Conservation (phyloP, 2,329 filamentous ascomycete genomes). For the Pseudovirgaria hyperparasitica region DNA sequence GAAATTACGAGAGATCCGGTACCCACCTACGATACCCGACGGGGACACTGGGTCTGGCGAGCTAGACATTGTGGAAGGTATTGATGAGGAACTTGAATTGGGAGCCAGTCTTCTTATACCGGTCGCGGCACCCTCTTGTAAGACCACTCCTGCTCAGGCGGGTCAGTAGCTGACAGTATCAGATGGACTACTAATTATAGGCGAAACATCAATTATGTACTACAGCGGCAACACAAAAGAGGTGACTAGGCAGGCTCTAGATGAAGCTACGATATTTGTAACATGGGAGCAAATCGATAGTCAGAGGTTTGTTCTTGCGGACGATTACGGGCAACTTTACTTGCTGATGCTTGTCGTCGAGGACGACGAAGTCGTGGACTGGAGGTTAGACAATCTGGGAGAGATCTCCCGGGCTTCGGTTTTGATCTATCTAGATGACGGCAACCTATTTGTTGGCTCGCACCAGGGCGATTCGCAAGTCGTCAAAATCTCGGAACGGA, state of each 20-base stretch:
- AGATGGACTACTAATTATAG: constrained; percentile 33
- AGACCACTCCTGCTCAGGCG: constrained; percentile 33
- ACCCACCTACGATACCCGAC: constrained; percentile 32
- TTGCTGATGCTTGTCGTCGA: constrained; percentile 66
- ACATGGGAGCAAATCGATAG: constrained; percentile 79
- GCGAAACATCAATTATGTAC: constrained; percentile 65
- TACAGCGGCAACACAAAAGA: constrained; percentile 65
- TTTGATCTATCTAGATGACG: constrained; percentile 63
- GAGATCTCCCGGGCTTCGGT: constrained; percentile 62
- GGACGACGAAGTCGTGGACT: constrained; percentile 53
- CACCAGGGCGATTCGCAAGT: constrained; percentile 89
- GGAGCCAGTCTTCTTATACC: constrained; percentile 51
- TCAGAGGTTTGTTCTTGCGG: constrained; percentile 73
- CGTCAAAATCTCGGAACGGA: constrained; percentile 48
- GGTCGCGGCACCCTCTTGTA: constrained; percentile 42
- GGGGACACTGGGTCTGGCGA: constrained; percentile 38
- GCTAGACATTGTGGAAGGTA: constrained; percentile 38
- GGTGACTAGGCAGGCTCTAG: constrained; percentile 50
- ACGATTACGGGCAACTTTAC: constrained; percentile 80
- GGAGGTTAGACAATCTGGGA: constrained; percentile 57
- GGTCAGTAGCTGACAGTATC: constrained; percentile 44
- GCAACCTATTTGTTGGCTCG: constrained; percentile 74
- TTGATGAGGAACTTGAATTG: constrained; percentile 42
- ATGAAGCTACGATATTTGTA: constrained; percentile 75
- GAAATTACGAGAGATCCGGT: constrained; percentile 42